A percentile compares a stretch with the other conserved stretches of the same genome.
These are phyloP conservation scores for Trichomonas gallinae DNA, from an alignment of 208 protist genomes.

Conservation along the genomic window DNA sequence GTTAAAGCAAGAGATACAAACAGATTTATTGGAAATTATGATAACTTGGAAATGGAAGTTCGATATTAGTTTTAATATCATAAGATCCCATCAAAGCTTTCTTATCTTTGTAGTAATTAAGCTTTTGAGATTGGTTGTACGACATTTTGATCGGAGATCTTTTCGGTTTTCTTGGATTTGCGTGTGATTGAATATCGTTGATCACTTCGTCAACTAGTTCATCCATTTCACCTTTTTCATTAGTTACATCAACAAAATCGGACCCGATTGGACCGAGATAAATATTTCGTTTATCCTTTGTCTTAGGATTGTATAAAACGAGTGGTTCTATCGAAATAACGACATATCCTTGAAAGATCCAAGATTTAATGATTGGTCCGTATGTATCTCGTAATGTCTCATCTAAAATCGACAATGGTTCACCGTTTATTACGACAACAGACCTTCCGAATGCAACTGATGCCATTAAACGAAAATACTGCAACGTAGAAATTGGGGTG, in stretches of 20 bases:
- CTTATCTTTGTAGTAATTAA: neutral
- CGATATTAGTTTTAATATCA: neutral
- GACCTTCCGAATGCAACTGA: neutral
- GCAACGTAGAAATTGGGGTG: neutral
- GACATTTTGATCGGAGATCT: neutral
- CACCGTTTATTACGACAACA: neutral
- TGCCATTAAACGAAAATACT: neutral
- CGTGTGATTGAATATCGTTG: neutral
- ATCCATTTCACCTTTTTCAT: neutral
- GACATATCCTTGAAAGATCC: neutral
- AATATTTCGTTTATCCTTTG: neutral
- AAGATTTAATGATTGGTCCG: neutral
- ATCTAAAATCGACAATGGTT: neutral
- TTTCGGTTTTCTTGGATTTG: neutral
- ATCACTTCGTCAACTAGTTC: neutral
- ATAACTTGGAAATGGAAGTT: neutral
- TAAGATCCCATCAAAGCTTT: neutral
- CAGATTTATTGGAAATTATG: neutral
- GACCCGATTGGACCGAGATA: neutral
- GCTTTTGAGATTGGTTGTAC: neutral
- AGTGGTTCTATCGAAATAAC: neutral
- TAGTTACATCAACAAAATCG: neutral
- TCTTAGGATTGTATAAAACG: neutral
- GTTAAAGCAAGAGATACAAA: no score
- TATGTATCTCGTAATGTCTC: neutral